Conservation (phyloP, 768 basidiomycete genomes). For the Boletus eberwhitei region DNA sequence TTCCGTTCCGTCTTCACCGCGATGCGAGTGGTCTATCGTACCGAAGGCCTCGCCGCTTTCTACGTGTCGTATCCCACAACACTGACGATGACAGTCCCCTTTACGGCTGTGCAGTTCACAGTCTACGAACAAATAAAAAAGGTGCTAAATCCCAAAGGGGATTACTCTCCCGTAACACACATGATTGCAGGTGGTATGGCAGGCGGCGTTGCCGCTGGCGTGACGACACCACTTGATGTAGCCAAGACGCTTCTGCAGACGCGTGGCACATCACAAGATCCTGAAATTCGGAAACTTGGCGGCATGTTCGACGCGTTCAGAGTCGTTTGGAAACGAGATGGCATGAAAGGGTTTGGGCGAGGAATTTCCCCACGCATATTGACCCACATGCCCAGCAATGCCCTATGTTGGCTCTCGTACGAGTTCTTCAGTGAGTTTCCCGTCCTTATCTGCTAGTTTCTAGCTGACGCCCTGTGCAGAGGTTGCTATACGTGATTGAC, state of each 20-base stretch:
- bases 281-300: constrained; percentile 75
- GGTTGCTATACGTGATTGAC: constrained; percentile 55
- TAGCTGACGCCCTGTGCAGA: constrained; percentile 39
- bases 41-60: constrained; percentile 87
- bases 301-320: constrained; percentile 87
- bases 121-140: constrained; percentile 93
- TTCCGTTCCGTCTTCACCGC: constrained; percentile 87
- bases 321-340: constrained; percentile 86
- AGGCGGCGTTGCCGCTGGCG: constrained; percentile 90
- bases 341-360: constrained; percentile 78
- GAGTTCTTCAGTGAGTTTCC: constrained; percentile 91
- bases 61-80: constrained; percentile 99
- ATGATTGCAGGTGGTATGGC: constrained; percentile 89
- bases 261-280: constrained; percentile 81
- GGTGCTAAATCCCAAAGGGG: constrained; percentile 77
- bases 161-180: constrained; percentile 92
- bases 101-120: constrained; percentile 97
- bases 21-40: constrained; percentile 77
- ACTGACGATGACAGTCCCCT: constrained; percentile 92
- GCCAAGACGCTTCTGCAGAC: constrained; percentile 98
- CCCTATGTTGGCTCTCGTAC: constrained; percentile 95
- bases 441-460: not conserved
- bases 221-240: constrained; percentile 96
- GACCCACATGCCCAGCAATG: constrained; percentile 96
- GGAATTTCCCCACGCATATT: constrained; percentile 89